Evolutionary conservation across 768 basidiomycete genomes (phyloP).

Genomic region (Boletus sp.): DNA sequence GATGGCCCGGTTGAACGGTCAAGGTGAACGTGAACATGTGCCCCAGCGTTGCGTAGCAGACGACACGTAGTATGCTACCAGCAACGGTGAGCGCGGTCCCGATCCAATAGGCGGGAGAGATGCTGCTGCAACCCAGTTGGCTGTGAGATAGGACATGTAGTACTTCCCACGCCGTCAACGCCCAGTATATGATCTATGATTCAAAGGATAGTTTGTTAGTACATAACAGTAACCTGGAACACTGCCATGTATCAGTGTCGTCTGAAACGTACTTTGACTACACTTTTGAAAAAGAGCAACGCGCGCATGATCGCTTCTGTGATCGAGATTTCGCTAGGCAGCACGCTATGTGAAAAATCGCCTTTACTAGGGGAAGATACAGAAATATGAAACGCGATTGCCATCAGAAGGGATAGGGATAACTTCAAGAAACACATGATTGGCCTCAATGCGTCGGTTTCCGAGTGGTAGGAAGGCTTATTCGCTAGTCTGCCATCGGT

Average conservation of each 20-base stretch:
- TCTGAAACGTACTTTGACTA: neutral
- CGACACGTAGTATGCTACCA: neutral
- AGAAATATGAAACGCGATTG: neutral
- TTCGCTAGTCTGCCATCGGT: too few relatives aligned
- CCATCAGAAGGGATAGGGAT: neutral
- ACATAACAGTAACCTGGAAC: too few relatives aligned
- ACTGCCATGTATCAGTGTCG: too few relatives aligned
- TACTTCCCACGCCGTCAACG: neutral
- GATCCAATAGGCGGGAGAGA: neutral
- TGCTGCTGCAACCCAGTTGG: neutral
- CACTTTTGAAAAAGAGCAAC: neutral
- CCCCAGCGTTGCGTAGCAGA: slow-evolving; percentile 1
- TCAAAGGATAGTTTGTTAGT: too few relatives aligned
- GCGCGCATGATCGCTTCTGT: neutral
- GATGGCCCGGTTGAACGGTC: neutral
- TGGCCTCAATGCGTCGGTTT: neutral
- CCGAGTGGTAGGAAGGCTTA: neutral
- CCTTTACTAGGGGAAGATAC: neutral
- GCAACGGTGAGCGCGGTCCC: neutral
- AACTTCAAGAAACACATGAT: neutral
- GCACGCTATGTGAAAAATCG: neutral
- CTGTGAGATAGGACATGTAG: neutral
- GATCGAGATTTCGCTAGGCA: neutral
- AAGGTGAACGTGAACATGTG: neutral
- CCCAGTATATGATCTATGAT: slow-evolving; percentile 1